Evolutionary conservation across 306 rosid genomes (phyloP), one percentile per base, ranked within the genome.

Genomic region (Citrullus amarus): DNA sequence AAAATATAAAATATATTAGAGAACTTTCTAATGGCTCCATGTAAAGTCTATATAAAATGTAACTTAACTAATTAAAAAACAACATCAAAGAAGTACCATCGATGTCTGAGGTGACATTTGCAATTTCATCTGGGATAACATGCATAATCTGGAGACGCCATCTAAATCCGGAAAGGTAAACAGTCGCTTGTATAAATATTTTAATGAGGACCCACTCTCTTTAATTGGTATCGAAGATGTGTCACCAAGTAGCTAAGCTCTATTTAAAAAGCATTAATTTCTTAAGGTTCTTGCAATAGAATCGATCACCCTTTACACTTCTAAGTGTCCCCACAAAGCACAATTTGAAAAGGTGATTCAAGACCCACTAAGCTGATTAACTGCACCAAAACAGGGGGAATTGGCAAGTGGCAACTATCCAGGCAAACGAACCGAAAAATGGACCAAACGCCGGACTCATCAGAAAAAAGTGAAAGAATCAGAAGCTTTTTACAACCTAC

Each of bases 351-450:
- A 72, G 60, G 60, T 71, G 39, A 59, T 28, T 50, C 44, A 8
- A 25, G 60, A 48, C 44, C 60, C 77, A 72, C 77, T 51, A 30
- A 48, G 60, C 77, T 73, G 77, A 51, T 48, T 15, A 32, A 30
- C 41, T 30, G 61, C 30, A 73, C 43, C 28, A 73, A 51, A 73
- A 16, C 16, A 16, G 60, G 48, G 77, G 61, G 44, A 28, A 15
- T 50, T 72, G 77, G 61, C 46, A 73, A 73, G 77, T 73, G 77
- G 61, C 77, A 73, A 73, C 50, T 8, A 16, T 50, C 17, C 41
- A 50, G 60, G 59, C 58, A 67, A 32, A n/a, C 51, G 53, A 67
- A 41, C 30, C 74, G 43, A 68, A 68, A 20, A 43, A 51, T 73
- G 44, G 59, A 51, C 43, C 61, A 25, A 30, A 30, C n/a, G 56